A percentile compares a stretch with the other conserved stretches of the same genome.
These are phyloP conservation scores for Phaeosphaeriaceae sp. DNA, from an alignment of 2,329 filamentous ascomycete genomes.

Conservation along the genomic window DNA sequence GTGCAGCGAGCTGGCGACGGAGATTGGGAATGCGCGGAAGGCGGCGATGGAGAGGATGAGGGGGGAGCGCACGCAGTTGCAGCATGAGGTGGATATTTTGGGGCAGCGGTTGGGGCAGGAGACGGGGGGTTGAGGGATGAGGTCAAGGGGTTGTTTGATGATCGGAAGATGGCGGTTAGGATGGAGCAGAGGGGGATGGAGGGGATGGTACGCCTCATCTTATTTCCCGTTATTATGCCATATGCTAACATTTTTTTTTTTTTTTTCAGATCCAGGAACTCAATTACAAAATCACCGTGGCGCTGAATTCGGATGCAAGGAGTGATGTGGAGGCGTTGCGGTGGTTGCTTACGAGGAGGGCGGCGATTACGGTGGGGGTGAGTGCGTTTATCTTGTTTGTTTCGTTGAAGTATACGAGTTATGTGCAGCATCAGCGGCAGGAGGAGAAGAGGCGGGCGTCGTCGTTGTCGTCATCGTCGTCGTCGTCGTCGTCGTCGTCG, in stretches of 20 bases:
- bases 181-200: constrained; percentile 88
- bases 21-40: constrained; percentile 79
- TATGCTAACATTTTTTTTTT: background rate
- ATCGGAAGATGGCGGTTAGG: constrained; percentile 88
- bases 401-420: constrained; percentile 49
- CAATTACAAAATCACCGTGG: constrained; percentile 94
- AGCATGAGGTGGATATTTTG: constrained; percentile 95
- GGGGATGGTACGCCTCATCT: constrained; percentile 72
- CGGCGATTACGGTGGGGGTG: constrained; percentile 63
- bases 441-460: constrained; percentile 48
- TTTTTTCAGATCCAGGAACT: constrained; percentile 78
- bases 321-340: constrained; percentile 89
- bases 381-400: constrained; percentile 54
- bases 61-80: constrained; percentile 81
- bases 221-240: background rate
- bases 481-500: constrained; percentile 22
- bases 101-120: constrained; percentile 86
- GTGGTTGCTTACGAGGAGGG: constrained; percentile 78
- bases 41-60: constrained; percentile 80
- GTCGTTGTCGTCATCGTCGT: constrained; percentile 19
- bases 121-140: constrained; percentile 81
- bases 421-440: constrained; percentile 47
- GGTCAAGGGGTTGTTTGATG: constrained; percentile 94
- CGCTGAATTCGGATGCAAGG: constrained; percentile 86
- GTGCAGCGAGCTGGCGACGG: constrained; percentile 87